Evolutionary conservation across 2,329 filamentous ascomycete species (phyloP), one percentile per base, ranked within the genome.

Genomic region (Bertia moriformis): DNA sequence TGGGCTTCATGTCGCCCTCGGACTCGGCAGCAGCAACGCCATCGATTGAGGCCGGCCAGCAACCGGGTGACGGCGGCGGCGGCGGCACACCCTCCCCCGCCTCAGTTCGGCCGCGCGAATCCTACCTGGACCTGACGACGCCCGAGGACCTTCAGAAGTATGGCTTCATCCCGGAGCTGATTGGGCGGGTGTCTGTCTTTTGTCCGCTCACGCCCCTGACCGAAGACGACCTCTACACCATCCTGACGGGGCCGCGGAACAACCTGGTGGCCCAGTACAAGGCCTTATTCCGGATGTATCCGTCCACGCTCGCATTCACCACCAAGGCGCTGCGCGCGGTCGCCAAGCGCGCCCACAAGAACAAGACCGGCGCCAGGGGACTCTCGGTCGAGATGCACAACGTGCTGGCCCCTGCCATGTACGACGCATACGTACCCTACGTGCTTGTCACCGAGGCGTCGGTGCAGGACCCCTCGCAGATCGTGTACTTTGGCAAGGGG

Each of bases 101-200:
- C 51, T 73, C 73, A 45, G 61, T n/a, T n/a, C n/a, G n/a, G n/a
- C 22, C 22, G 22, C 22, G 7, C 22, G 22, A 27, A n/a, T 7
- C 22, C 7, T 27, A 67, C 12, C 65, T 91, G 1, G 83, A 89
- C 46, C 70, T 91, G 17, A 71, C 83, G 18, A 82, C 76, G 3
- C 82, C 85, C 1, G 66, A 73, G 10, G 83, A 93, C 49, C 64
- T 93, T 2, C 85, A 93, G 57, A 73, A 70, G 33, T 95, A 87
- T 51, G 89, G 88, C 13, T 85, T 95, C 53, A 95, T 95, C 40
- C 88, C 88, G 1, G 88, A 95, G 59, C 68, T 95, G n/a, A 82
- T 96, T 39, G 91, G 91, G n/a, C 83, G 91, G 14, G 77, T 98
- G 37, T 89, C 93, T 39, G 85, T 94, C 42, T 82, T 87, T 38